phyloP scores from a whole-genome alignment of 2,329 filamentous ascomycete species.

The Thielaviopsis punctulata region DNA sequence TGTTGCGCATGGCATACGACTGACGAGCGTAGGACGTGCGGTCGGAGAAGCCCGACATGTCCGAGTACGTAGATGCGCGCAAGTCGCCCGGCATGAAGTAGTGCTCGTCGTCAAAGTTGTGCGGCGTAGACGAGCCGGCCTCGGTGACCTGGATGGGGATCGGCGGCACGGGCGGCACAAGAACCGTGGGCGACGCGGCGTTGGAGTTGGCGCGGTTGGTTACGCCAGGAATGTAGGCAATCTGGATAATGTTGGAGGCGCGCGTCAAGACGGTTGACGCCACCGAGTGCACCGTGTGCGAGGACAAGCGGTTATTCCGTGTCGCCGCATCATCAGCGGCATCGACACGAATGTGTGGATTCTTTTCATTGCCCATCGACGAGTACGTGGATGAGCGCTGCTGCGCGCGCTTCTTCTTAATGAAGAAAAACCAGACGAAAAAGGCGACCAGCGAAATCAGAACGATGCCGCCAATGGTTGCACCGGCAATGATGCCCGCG shows the following conservation, averaged over 20 bases:
- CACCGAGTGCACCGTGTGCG: constrained; percentile 76
- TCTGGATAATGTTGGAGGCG: constrained; percentile 97
- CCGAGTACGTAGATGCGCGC: constrained; percentile 80
- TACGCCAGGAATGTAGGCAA: constrained; percentile 94
- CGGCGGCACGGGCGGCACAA: constrained; percentile 85
- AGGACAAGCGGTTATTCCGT: constrained; percentile 52
- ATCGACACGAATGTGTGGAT: constrained; percentile 23
- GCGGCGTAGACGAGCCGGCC: constrained; percentile 28
- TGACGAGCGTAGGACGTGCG: constrained; percentile 43
- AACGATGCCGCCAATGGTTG: constrained; percentile 71
- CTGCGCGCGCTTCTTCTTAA: constrained; percentile 55
- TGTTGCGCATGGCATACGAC: constrained; percentile 45
- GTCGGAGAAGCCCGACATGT: constrained; percentile 46
- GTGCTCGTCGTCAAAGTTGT: constrained; percentile 56
- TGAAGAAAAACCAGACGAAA: constrained; percentile 72
- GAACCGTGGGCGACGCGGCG: constrained; percentile 62
- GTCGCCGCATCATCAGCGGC: constrained; percentile 26
- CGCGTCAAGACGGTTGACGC: constrained; percentile 89
- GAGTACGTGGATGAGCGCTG: constrained; percentile 1
- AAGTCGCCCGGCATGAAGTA: constrained; percentile 88
- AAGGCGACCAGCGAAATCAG: constrained; percentile 59
- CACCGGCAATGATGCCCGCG: constrained; percentile 75
- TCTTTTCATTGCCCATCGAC: constrained; percentile 26
- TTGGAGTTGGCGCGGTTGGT: constrained; percentile 76
- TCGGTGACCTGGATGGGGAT: constrained; percentile 53